These are phyloP conservation scores for Ustilago loliicola DNA, from an alignment of 1,284 basidiomycete species.

Conservation along the genomic window DNA sequence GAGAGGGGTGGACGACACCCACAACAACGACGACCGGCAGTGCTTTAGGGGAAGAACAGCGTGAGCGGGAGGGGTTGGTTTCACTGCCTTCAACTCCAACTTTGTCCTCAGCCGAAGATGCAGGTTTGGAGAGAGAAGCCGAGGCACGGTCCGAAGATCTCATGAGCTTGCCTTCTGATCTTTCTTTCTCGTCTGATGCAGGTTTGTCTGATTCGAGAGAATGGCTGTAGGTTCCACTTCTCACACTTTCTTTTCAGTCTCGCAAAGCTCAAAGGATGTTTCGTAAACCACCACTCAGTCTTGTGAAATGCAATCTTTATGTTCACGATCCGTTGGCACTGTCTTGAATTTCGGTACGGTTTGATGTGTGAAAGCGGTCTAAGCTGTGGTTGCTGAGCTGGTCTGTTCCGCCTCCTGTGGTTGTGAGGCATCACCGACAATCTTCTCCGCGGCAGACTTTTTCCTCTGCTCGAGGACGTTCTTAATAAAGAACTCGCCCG, in stretches of 20 bases:
- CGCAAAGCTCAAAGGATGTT: too few species aligned
- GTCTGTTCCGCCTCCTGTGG: too few species aligned
- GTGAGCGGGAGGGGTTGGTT: background rate
- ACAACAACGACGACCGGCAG: background rate
- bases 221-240: background rate
- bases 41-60: background rate
- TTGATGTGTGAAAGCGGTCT: too few species aligned
- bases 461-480: slow-evolving; percentile 63
- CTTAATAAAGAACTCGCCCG: slow-evolving; percentile 71
- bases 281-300: background rate
- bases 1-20: background rate
- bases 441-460: background rate
- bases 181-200: background rate
- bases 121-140: background rate
- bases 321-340: too few species aligned
- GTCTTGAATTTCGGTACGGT: too few species aligned
- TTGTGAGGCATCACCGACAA: background rate
- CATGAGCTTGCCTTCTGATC: slow-evolving; percentile 4
- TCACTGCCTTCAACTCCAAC: background rate
- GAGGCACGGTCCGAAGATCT: background rate
- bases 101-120: background rate
- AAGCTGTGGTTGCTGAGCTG: too few species aligned
- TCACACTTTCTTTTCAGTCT: background rate
- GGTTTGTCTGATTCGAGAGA: slow-evolving; percentile 12
- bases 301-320: too few species aligned